Base-by-base conservation (phyloP, 768 basidiomycete species). In the Ephemerocybe angulata region DNA sequence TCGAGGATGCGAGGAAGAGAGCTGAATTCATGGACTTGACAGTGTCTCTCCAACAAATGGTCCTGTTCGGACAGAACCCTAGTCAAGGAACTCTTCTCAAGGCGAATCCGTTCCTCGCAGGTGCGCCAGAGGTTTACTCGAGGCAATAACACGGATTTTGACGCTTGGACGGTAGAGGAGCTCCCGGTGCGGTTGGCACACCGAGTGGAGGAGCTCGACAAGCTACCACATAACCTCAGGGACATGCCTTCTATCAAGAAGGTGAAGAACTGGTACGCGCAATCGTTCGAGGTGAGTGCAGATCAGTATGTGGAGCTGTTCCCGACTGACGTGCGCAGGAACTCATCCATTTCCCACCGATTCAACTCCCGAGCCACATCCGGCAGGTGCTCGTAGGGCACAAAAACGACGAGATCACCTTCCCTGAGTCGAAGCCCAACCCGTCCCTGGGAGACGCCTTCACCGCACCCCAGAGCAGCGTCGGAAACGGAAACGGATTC, bases 41-140 rank as follows among this genome's bases (percentile, higher is more conserved):
- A 91, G 95, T 98, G 3, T 97, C 94, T 0, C 78, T 98, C 19
- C 90, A 97, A 71, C 96, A 98, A 73, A 98, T 99, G 95, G 93
- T 97, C 48, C 81, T 90, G 52, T 98, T 99, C 65, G 96, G 96
- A 0, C 93, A 97, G 75, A 90, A 98, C 65, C 95, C 96, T 0
- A 88, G 85, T 52, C 92, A 96, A 67, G 96, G 96, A 0, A 99
- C 96, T 0, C 78, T 99, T 11, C 73, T 98, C n/a, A 88, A 87
- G 65, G 97, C 91, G 0, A 87, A 87, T 61, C 91, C 93, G 66
- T 96, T 96, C 69, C 80, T 96, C 3, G 76, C 85, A 55, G 90
- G 91, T 90, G 28, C 25, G 53, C 48, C 17, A 40, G n/a, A n/a
- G 17, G n/a, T n/a, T n/a, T n/a, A 17, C 28, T 37, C 35, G 24